Evolutionary conservation across 192 early-diverging fungal species (phyloP).

Genomic region (Linnemannia hyalina): DNA sequence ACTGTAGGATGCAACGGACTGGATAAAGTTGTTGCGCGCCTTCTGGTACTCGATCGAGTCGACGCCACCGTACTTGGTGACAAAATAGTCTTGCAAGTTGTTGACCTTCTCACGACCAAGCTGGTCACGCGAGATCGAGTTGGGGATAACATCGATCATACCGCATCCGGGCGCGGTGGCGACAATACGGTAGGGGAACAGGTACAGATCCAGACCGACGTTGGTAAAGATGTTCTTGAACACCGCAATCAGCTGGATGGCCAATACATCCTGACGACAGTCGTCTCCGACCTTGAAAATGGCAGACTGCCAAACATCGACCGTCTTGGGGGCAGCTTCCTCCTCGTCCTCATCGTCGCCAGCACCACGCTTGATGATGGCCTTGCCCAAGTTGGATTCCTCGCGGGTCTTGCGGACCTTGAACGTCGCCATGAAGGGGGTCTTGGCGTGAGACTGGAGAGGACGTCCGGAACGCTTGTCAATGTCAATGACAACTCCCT

Average conservation of each 20-base stretch:
- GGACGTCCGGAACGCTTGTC: constrained; percentile 94
- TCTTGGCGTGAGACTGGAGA: constrained; percentile 98
- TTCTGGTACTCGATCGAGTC: constrained; percentile 91
- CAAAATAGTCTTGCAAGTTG: constrained; percentile 95
- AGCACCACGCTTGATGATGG: constrained; percentile 52
- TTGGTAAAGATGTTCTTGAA: constrained; percentile 97
- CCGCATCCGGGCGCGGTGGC: constrained; percentile 98
- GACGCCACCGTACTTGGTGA: constrained; percentile 89
- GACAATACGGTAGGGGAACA: constrained; percentile 97
- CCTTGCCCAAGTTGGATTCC: constrained; percentile 69
- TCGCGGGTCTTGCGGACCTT: constrained; percentile 76
- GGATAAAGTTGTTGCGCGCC: constrained; percentile 91
- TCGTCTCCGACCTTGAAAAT: constrained; percentile 99
- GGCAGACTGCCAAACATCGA: constrained; percentile 81
- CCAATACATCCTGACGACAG: constrained; percentile 98
- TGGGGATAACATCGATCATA: constrained; percentile 98
- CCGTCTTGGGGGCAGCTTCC: constrained; percentile 53
- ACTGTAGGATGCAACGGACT: constrained; percentile 95
- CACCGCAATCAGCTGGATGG: constrained; percentile 96
- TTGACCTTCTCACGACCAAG: constrained; percentile 99
- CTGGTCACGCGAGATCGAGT: constrained; percentile 96
- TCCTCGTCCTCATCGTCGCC: constrained; percentile 49
- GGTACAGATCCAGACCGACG: constrained; percentile 93
- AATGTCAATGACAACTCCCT: constrained; percentile 94
- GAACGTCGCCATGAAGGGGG: constrained; percentile 99